phyloP scores from a whole-genome alignment of 2,329 filamentous ascomycete genomes.

The Hymenoscyphus occultus region DNA sequence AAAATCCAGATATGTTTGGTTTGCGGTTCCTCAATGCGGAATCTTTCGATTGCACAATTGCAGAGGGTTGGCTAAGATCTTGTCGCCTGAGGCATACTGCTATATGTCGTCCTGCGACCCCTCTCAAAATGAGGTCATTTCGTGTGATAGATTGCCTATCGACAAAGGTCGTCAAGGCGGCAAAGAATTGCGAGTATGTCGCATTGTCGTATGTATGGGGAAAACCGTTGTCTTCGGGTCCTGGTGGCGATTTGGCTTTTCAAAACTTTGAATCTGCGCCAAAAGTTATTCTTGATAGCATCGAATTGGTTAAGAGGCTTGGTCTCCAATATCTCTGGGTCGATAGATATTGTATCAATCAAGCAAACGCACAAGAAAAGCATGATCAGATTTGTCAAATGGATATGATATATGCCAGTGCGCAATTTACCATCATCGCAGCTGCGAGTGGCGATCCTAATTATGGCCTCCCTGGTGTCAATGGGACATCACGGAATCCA shows the following conservation, averaged over 20 bases:
- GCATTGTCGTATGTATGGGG: neutral
- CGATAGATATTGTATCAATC: constrained; percentile 35
- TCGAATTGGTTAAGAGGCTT: constrained; percentile 24
- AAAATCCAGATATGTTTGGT: neutral
- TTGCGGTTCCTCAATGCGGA: neutral
- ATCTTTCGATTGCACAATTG: neutral
- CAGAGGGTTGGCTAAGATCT: neutral
- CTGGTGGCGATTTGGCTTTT: too few species aligned
- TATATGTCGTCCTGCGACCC: neutral
- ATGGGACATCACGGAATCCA: constrained; percentile 4
- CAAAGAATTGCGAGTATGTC: neutral
- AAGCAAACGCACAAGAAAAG: constrained; percentile 20
- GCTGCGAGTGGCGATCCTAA: constrained; percentile 19
- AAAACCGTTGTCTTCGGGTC: too few species aligned
- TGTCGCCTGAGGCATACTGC: neutral
- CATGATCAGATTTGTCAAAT: constrained; percentile 21
- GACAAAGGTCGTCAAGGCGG: neutral
- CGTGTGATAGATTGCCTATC: neutral
- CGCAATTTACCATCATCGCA: constrained; percentile 27
- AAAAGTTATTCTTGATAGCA: constrained; percentile 22
- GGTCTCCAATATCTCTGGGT: constrained; percentile 33
- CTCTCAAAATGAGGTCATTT: neutral
- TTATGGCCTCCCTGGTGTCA: constrained; percentile 29
- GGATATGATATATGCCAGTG: constrained; percentile 28
- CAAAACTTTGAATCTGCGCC: neutral